phyloP scores from a whole-genome alignment of 441 rosid genomes.

The Lepidium campestre region DNA sequence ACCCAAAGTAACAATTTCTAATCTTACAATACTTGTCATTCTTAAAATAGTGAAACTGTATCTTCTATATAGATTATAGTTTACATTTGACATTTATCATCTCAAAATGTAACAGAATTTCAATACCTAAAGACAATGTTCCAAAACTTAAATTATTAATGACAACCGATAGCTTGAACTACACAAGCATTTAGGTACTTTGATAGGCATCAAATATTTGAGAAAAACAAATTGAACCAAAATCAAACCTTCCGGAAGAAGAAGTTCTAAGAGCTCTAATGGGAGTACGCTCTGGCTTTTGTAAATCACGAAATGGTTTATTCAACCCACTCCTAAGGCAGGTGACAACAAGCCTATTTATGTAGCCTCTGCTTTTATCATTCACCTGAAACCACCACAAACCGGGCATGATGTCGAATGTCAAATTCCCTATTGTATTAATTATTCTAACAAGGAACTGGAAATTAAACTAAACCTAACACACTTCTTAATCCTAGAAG shows the following conservation, averaged over 20 bases:
- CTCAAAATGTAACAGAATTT: not conserved
- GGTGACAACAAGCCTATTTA: slow-evolving; percentile 79
- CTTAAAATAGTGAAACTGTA: slow-evolving; percentile 8
- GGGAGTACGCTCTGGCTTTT: slow-evolving; percentile 95
- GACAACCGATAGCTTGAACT: slow-evolving; percentile 5
- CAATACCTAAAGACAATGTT: not conserved
- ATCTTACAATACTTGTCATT: slow-evolving; percentile 3
- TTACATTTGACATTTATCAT: not conserved
- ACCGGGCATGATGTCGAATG: slow-evolving; percentile 8
- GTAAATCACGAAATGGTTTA: slow-evolving; percentile 80
- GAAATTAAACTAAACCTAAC: slow-evolving; percentile 1
- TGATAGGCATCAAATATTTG: slow-evolving; percentile 11
- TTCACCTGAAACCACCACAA: slow-evolving; percentile 55
- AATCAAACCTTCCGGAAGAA: slow-evolving; percentile 90
- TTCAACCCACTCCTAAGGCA: slow-evolving; percentile 96
- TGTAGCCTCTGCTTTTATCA: slow-evolving; percentile 93
- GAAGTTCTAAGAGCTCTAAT: slow-evolving; percentile 92
- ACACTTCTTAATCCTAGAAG: slow-evolving; percentile 2
- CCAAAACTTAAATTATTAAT: slow-evolving; percentile 1
- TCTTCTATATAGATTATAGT: slow-evolving; percentile 10
- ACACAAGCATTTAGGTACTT: not conserved
- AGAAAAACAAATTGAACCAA: not conserved
- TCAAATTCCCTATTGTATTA: not conserved
- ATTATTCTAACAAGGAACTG: not conserved
- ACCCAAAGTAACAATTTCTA: not conserved